Percentiles rank a stretch among this genome's conserved stretches.
Evolutionary conservation across 2,329 filamentous ascomycete genomes (phyloP).

Genomic region (Helotiales sp.): DNA sequence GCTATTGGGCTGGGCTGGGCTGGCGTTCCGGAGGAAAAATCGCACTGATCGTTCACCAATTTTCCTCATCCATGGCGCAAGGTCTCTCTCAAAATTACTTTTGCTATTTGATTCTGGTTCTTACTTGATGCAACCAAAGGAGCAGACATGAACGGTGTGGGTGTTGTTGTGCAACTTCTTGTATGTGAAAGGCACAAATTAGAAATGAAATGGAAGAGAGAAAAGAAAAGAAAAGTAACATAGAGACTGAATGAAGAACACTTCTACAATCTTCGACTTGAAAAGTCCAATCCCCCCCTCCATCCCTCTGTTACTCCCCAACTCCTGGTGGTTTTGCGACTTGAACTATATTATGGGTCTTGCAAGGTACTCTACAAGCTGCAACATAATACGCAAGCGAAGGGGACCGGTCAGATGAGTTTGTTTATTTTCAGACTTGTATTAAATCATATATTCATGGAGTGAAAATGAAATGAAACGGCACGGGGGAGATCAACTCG

Average conservation of each 20-base stretch:
- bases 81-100: not conserved
- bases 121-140: not conserved
- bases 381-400: no score
- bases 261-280: not conserved
- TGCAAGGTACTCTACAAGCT: no score
- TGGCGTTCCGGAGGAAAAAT: constrained; percentile 7
- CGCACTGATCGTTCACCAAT: not conserved
- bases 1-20: not conserved
- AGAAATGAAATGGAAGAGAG: not conserved
- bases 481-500: no score
- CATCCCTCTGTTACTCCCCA: no score
- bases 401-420: no score
- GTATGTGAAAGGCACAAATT: not conserved
- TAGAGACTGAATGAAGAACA: not conserved
- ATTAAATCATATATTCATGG: no score
- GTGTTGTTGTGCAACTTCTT: constrained; percentile 1
- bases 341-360: no score
- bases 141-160: not conserved
- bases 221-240: not conserved
- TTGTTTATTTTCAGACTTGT: no score
- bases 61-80: not conserved
- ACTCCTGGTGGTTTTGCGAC: no score
- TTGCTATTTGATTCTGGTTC: not conserved
- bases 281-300: no score
- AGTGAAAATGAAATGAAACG: no score